Conservation (phyloP, 192 early-diverging fungal species). For the Phlyctochytrium arcticum region DNA sequence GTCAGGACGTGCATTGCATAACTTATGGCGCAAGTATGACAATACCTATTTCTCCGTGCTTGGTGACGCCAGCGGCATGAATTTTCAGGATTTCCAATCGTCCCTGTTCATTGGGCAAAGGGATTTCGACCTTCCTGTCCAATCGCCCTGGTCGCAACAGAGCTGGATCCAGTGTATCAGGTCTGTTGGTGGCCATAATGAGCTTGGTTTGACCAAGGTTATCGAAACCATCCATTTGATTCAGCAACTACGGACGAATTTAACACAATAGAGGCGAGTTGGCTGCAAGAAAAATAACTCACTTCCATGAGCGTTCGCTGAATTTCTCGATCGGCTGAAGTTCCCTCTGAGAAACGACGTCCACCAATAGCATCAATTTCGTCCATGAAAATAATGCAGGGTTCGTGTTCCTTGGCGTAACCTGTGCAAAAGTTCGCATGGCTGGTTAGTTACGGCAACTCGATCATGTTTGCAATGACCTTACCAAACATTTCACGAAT, state of each 20-base stretch:
- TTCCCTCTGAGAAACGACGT: conserved; percentile 96
- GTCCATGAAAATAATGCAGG: conserved; percentile 99
- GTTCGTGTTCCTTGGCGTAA: conserved; percentile 98
- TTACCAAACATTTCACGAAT: conserved; percentile 98
- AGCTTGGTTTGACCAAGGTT: conserved; percentile 96
- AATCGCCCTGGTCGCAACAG: conserved; percentile 91
- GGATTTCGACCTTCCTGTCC: conserved; percentile 99
- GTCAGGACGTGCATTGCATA: conserved; percentile 4
- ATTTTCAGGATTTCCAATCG: conserved; percentile 97
- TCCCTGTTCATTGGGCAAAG: conserved; percentile 97
- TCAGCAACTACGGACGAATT: conserved; percentile 59
- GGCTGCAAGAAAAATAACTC: too few relatives aligned
- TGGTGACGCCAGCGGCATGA: conserved; percentile 88
- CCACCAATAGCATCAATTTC: conserved; percentile 99
- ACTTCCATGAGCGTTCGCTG: conserved; percentile 98
- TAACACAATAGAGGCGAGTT: background rate
- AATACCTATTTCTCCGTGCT: conserved; percentile 91
- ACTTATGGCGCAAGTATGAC: background rate
- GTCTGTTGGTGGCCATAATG: conserved; percentile 99
- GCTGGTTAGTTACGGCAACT: background rate
- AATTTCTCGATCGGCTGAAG: conserved; percentile 99
- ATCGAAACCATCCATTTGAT: conserved; percentile 99
- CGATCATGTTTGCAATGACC: background rate
- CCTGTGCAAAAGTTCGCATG: conserved; percentile 33
- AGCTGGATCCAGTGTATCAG: conserved; percentile 98